Evolutionary conservation across 495 filamentous ascomycete species (phyloP).

Genomic region (Trichoderma virens): DNA sequence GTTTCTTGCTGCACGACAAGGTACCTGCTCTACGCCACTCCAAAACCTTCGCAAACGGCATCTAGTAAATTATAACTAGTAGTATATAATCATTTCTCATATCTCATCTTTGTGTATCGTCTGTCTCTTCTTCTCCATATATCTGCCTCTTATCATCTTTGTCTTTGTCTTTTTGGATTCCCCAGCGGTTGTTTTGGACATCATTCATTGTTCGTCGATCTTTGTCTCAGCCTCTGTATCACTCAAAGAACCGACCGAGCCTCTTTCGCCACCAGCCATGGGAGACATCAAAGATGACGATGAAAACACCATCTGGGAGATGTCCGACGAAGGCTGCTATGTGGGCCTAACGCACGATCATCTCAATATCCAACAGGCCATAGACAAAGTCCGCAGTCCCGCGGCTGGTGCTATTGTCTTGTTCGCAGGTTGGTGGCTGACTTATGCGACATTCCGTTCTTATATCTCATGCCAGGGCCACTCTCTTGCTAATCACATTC

Average conservation of each 20-base stretch:
- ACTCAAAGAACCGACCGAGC: too few relatives aligned
- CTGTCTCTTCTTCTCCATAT: background rate
- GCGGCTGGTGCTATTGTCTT: slow-evolving; percentile 82
- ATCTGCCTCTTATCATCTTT: background rate
- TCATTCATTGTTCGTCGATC: too few relatives aligned
- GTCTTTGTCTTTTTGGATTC: background rate
- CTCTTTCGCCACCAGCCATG: slow-evolving; percentile 15
- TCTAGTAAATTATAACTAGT: background rate
- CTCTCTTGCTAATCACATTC: background rate
- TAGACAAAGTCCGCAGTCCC: slow-evolving; percentile 64
- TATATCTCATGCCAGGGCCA: slow-evolving; percentile 2
- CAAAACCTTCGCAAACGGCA: background rate
- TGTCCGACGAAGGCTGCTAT: slow-evolving; percentile 38
- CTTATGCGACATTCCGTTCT: background rate
- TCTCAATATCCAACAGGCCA: slow-evolving; percentile 52
- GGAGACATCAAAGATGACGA: slow-evolving; percentile 18
- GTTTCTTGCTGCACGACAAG: background rate
- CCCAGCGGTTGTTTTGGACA: too few relatives aligned
- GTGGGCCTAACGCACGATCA: slow-evolving; percentile 56
- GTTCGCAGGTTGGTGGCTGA: slow-evolving; percentile 60
- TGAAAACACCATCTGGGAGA: slow-evolving; percentile 16
- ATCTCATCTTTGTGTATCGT: background rate
- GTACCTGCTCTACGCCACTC: background rate
- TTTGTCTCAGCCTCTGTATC: too few relatives aligned
- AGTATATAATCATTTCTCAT: background rate